phyloP scores from a whole-genome alignment of 495 filamentous ascomycete genomes.

The Hypomontagnella submonticulosa region DNA sequence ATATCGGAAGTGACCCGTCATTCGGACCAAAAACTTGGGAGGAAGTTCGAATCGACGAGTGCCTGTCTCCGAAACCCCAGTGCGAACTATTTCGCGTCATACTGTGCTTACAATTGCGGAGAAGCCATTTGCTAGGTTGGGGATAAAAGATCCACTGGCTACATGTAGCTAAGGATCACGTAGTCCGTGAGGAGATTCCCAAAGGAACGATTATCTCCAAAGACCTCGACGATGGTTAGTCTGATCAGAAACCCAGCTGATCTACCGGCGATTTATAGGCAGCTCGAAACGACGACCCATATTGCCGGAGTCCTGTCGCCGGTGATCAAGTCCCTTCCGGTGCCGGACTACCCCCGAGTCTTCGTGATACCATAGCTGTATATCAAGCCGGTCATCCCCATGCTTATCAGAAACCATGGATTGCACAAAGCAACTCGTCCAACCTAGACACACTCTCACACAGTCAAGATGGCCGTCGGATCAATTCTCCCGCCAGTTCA shows the following conservation, averaged over 20 bases:
- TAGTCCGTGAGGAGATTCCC: not conserved
- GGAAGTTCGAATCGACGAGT: constrained; percentile 43
- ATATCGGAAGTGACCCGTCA: constrained; percentile 23
- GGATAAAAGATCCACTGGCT: constrained; percentile 5
- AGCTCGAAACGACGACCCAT: constrained; percentile 37
- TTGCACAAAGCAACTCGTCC: constrained; percentile 1
- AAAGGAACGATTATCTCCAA: constrained; percentile 17
- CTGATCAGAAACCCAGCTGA: constrained; percentile 14
- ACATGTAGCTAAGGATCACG: constrained; percentile 5
- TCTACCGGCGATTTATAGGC: constrained; percentile 19
- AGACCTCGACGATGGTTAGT: constrained; percentile 2
- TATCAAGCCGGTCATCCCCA: constrained; percentile 29
- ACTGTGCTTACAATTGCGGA: constrained; percentile 25
- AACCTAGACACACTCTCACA: constrained; percentile 9
- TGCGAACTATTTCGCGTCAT: constrained; percentile 5
- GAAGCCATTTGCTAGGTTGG: not conserved
- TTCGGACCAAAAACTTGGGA: constrained; percentile 17
- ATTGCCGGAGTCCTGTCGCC: constrained; percentile 17
- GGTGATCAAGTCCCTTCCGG: constrained; percentile 25
- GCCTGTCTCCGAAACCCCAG: constrained; percentile 14
- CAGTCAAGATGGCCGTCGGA: constrained; percentile 36
- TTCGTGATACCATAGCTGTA: constrained; percentile 20
- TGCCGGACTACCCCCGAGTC: constrained; percentile 30
- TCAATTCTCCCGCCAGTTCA: constrained; percentile 17
- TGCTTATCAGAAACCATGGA: constrained; percentile 31